A percentile compares a stretch with the other conserved stretches of the same genome.
phyloP scores from a whole-genome alignment of 1,284 basidiomycete genomes.

The Schizopora paradoxa region DNA sequence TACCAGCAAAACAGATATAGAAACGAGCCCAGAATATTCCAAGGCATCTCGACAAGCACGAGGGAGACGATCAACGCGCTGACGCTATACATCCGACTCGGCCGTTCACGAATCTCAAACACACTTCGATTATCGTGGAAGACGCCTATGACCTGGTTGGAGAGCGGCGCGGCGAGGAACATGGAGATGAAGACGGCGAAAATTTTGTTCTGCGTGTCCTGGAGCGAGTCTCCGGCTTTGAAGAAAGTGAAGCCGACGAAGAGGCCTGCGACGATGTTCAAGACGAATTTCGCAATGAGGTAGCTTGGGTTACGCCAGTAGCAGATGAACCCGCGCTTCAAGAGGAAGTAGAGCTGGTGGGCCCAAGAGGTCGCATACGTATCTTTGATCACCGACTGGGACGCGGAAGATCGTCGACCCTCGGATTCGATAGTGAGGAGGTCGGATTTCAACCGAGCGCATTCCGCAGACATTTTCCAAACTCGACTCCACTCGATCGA shows the following conservation, averaged over 20 bases:
- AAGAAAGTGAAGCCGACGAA: no score
- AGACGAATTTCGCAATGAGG: conserved; percentile 46
- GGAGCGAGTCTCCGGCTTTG: no score
- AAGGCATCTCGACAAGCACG: conserved; percentile 59
- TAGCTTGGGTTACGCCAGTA: conserved; percentile 53
- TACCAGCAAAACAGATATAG: conserved; percentile 66
- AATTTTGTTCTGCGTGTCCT: no score
- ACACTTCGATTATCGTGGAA: conserved; percentile 50
- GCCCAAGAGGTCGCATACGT: conserved; percentile 43
- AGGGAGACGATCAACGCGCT: conserved; percentile 62
- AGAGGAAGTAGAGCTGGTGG: conserved; percentile 40
- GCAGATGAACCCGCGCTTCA: conserved; percentile 45
- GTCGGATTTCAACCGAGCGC: conserved; percentile 22
- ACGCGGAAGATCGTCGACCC: conserved; percentile 27
- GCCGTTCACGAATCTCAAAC: conserved; percentile 61
- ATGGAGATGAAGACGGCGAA: conserved; percentile 42
- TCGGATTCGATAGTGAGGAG: conserved; percentile 31
- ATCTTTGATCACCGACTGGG: conserved; percentile 21
- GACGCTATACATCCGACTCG: conserved; percentile 82
- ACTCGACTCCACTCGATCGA: conserved; percentile 31
- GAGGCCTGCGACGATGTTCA: no score
- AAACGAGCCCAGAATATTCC: conserved; percentile 56
- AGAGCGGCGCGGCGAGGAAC: conserved; percentile 40
- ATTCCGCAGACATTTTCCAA: conserved; percentile 30
- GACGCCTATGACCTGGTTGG: conserved; percentile 49